Percentiles rank a stretch among this genome's conserved stretches.
Conservation (phyloP, 2,329 filamentous ascomycete species). For the Monilinia polystroma region DNA sequence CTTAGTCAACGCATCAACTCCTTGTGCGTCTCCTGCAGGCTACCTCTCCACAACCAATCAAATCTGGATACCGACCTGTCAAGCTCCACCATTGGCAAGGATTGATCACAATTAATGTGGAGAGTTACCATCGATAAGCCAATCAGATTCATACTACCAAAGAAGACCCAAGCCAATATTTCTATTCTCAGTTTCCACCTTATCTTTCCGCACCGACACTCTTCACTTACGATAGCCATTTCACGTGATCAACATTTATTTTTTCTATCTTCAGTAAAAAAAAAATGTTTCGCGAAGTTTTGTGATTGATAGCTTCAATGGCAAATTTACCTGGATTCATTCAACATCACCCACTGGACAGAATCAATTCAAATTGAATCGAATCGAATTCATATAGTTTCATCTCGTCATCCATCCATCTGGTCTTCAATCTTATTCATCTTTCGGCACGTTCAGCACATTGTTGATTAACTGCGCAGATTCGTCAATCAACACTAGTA, state of each 20-base stretch:
- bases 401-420: background rate
- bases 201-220: conserved; percentile 5
- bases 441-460: background rate
- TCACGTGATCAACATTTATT: conserved; percentile 16
- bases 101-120: background rate
- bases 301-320: conserved; percentile 16
- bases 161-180: conserved; percentile 4
- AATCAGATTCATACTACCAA: background rate
- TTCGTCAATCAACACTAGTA: background rate
- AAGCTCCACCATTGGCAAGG: background rate
- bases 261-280: conserved; percentile 21
- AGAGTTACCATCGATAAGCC: background rate
- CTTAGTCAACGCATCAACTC: background rate
- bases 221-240: background rate
- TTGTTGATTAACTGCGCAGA: background rate
- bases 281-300: conserved; percentile 19
- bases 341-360: conserved; percentile 6
- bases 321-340: conserved; percentile 12
- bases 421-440: background rate
- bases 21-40: conserved; percentile 6
- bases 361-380: background rate
- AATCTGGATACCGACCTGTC: rapidly evolving
- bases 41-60: background rate
- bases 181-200: conserved; percentile 1
- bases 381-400: background rate